Percentiles rank a stretch among this genome's conserved stretches.
Conservation (phyloP, 495 filamentous ascomycete species). For the Penicillium nucicola region DNA sequence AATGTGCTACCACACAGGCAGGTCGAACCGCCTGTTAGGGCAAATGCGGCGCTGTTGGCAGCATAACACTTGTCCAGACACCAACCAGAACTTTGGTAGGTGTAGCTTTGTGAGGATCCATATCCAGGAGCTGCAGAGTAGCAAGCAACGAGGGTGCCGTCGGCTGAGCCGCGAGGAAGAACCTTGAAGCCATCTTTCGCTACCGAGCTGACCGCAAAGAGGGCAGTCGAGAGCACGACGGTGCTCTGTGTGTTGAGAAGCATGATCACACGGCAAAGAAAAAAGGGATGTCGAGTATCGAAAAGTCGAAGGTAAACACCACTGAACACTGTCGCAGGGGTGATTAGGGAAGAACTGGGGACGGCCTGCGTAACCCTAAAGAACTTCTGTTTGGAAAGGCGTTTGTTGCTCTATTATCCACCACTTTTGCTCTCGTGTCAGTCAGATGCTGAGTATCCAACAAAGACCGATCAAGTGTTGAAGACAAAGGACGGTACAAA, state of each 20-base stretch:
- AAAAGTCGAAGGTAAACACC: conserved; percentile 8
- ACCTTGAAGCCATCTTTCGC: conserved; percentile 20
- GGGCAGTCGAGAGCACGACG: conserved; percentile 24
- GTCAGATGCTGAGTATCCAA: background rate
- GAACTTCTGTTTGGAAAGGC: conserved; percentile 15
- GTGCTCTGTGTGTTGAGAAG: conserved; percentile 26
- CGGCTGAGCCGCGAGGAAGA: conserved; percentile 8
- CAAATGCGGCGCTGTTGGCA: conserved; percentile 37
- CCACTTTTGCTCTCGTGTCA: background rate
- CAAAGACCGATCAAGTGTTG: background rate
- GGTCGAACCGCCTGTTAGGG: conserved; percentile 35
- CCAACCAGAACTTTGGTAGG: conserved; percentile 48
- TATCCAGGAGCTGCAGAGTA: conserved; percentile 32
- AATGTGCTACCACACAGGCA: conserved; percentile 48
- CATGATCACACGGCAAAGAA: conserved; percentile 25
- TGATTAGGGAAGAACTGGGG: conserved; percentile 31
- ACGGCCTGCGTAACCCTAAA: conserved; percentile 48
- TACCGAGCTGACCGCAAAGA: conserved; percentile 23
- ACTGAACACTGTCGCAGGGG: conserved; percentile 24
- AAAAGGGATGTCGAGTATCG: conserved; percentile 6
- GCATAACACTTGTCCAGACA: conserved; percentile 39
- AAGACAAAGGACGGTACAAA: background rate
- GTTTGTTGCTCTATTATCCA: conserved; percentile 1
- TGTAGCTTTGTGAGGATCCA: conserved; percentile 19
- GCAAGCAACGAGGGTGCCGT: conserved; percentile 28